Evolutionary conservation across 2,329 filamentous ascomycete species (phyloP).

Genomic region (Neonectria faginata): DNA sequence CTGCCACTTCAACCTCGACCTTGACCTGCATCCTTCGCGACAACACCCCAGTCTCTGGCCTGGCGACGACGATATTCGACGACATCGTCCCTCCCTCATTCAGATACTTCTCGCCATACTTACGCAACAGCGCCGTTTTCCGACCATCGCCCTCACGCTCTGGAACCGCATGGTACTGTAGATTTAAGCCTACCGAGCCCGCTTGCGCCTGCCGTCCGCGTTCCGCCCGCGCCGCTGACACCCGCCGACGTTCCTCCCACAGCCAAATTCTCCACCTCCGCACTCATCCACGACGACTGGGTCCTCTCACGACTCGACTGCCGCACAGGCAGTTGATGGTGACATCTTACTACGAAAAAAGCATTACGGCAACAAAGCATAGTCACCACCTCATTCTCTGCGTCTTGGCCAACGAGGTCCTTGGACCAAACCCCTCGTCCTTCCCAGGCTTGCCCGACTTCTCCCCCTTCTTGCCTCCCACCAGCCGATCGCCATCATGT

Average conservation of each 20-base stretch:
- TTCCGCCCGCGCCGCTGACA: conserved; percentile 13
- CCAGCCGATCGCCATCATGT: conserved; percentile 21
- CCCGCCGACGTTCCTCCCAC: conserved; percentile 12
- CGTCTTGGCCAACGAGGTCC: conserved; percentile 5
- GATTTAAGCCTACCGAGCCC: conserved; percentile 7
- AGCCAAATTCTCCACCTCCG: conserved; percentile 34
- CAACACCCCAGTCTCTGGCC: conserved; percentile 4
- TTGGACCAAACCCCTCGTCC: conserved; percentile 10
- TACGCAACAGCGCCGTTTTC: background rate
- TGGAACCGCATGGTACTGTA: conserved; percentile 1
- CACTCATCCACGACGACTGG: conserved; percentile 27
- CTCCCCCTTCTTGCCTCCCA: background rate
- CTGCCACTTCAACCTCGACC: conserved; percentile 20
- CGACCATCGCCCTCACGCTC: background rate
- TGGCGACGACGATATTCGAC: background rate
- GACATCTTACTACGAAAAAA: conserved; percentile 10
- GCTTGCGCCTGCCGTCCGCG: conserved; percentile 15
- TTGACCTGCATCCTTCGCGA: conserved; percentile 4
- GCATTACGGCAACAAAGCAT: background rate
- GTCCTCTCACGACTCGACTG: conserved; percentile 22
- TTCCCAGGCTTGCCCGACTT: conserved; percentile 10
- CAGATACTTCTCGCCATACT: background rate
- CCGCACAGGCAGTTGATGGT: conserved; percentile 13
- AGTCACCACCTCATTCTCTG: conserved; percentile 4
- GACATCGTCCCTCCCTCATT: background rate